Evolutionary conservation across 2,329 filamentous ascomycete species (phyloP).

Genomic region (Penicillium freii): DNA sequence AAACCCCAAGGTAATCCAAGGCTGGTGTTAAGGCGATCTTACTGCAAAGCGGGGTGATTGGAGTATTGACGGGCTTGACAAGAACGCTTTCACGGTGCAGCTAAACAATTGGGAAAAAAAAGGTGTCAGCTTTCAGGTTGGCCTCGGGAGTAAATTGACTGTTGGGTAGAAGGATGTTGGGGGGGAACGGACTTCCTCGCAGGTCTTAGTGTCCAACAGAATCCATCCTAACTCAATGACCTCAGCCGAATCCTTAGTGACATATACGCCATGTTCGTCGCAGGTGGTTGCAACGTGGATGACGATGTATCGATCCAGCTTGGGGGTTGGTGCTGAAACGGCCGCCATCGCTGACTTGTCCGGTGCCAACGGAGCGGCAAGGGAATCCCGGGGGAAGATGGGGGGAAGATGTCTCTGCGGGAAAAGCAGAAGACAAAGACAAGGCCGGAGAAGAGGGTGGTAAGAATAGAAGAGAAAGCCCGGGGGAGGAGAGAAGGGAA

Average conservation of each 20-base stretch:
- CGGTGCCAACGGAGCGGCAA: conserved; percentile 31
- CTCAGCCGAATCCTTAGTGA: conserved; percentile 98
- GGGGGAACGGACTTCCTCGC: conserved; percentile 73
- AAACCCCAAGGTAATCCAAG: conserved; percentile 4
- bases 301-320: conserved; percentile 93
- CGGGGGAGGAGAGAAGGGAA: conserved; percentile 15
- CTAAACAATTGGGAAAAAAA: conserved; percentile 49
- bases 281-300: conserved; percentile 99
- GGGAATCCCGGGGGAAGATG: conserved; percentile 21
- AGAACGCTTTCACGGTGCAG: conserved; percentile 92
- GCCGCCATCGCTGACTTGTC: conserved; percentile 43
- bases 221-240: conserved; percentile 99
- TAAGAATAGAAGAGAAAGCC: conserved; percentile 29
- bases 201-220: conserved; percentile 82
- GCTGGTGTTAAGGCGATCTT: conserved; percentile 55
- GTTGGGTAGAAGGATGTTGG: conserved; percentile 14
- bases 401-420: conserved; percentile 27
- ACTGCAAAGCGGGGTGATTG: conserved; percentile 98
- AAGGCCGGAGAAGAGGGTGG: conserved; percentile 30
- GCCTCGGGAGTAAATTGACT: conserved; percentile 3
- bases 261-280: conserved; percentile 98
- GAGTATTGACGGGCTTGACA: conserved; percentile 97
- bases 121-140: conserved; percentile 26
- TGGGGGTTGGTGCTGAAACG: conserved; percentile 57
- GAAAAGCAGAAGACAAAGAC: conserved; percentile 30